Percentiles rank a stretch among this genome's conserved stretches.
Evolutionary conservation across 257 asterid genomes (phyloP).

Genomic region (Capsicum baccatum): DNA sequence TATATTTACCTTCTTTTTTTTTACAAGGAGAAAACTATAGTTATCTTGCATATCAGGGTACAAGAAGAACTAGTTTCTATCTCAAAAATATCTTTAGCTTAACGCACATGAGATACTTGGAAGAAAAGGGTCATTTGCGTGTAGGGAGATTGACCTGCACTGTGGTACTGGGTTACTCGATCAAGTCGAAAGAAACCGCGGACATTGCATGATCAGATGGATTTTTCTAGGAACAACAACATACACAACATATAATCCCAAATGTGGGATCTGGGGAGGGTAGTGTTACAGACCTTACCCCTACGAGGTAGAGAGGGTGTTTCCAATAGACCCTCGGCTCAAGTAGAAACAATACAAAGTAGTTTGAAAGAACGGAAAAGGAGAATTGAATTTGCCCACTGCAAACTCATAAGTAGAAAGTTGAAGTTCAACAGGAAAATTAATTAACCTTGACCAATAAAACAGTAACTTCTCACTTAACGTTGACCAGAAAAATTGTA

Average conservation of each 20-base stretch:
- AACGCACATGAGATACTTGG: background rate
- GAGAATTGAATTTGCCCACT: background rate
- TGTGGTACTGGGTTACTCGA: too few species aligned
- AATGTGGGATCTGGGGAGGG: too few species aligned
- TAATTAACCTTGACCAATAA: background rate
- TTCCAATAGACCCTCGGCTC: too few species aligned
- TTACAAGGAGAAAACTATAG: background rate
- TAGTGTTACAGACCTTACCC: too few species aligned
- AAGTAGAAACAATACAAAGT: too few species aligned
- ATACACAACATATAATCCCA: too few species aligned
- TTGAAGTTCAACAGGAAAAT: background rate
- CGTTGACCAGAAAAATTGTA: background rate
- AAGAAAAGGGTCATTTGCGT: background rate
- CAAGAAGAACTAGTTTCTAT: background rate
- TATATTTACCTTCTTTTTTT: background rate
- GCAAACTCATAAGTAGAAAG: background rate
- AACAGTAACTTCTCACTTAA: background rate
- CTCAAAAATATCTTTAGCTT: background rate
- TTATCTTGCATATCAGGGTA: background rate
- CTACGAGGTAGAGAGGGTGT: too few species aligned
- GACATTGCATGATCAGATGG: too few species aligned
- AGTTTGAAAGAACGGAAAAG: too few species aligned
- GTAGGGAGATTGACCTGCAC: too few species aligned
- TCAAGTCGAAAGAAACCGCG: too few species aligned
- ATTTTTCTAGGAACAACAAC: too few species aligned